A percentile compares a stretch with the other conserved stretches of the same genome.
Conservation (phyloP, 192 early-diverging fungal genomes). For the Entomortierella parvispora region DNA sequence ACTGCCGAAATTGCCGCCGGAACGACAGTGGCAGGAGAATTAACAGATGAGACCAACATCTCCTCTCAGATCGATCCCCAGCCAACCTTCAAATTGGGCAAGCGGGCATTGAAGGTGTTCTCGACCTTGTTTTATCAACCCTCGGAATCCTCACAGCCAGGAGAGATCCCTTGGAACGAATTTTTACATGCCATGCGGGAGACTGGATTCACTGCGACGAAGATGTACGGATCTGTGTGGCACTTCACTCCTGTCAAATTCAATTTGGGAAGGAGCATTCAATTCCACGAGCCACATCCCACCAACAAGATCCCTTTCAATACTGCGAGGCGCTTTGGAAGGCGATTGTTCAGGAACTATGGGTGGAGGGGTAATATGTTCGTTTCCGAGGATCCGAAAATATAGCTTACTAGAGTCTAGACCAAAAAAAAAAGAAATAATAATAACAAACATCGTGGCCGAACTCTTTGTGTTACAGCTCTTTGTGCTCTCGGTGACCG, state of each 20-base stretch:
- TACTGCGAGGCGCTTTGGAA: conserved; percentile 26
- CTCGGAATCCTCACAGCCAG: conserved; percentile 24
- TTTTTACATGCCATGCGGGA: conserved; percentile 37
- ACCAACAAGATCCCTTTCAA: conserved; percentile 35
- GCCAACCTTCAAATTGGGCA: conserved; percentile 28
- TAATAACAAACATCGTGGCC: too few species aligned
- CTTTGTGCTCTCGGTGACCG: too few species aligned
- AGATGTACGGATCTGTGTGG: conserved; percentile 42
- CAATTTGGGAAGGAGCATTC: conserved; percentile 37
- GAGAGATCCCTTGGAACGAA: conserved; percentile 44
- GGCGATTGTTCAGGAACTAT: conserved; percentile 27
- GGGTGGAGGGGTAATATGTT: conserved; percentile 41
- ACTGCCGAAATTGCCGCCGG: too few species aligned
- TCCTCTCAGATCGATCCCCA: conserved; percentile 6
- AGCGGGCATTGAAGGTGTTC: conserved; percentile 35
- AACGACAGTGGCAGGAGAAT: background rate
- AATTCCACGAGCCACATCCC: conserved; percentile 44
- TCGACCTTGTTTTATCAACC: conserved; percentile 38
- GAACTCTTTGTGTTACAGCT: too few species aligned
- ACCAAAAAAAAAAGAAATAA: too few species aligned
- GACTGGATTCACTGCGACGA: conserved; percentile 29
- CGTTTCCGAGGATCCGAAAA: conserved; percentile 4
- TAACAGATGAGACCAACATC: background rate
- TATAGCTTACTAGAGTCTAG: too few species aligned
- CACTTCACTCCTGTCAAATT: conserved; percentile 33